A percentile compares a stretch with the other conserved stretches of the same genome.
Conservation (phyloP, 768 basidiomycete genomes). For the Russula sp. region DNA sequence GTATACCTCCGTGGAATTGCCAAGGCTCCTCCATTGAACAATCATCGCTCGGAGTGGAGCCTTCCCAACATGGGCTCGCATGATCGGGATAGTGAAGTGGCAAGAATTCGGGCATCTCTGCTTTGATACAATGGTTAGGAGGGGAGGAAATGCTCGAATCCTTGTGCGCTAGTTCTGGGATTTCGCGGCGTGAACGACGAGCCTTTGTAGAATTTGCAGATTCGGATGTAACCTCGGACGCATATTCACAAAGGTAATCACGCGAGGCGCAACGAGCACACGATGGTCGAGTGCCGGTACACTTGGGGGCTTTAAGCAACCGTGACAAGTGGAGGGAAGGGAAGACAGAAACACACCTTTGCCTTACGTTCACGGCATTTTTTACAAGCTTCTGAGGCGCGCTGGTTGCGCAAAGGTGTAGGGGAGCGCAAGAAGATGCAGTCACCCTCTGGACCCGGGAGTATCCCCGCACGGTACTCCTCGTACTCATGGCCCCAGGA, state of each 20-base stretch:
- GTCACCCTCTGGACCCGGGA: conserved; percentile 33
- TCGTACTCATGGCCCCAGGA: conserved; percentile 33
- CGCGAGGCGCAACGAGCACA: conserved; percentile 32
- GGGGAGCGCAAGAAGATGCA: conserved; percentile 36
- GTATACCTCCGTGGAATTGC: conserved; percentile 13
- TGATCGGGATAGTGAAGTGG: conserved; percentile 15
- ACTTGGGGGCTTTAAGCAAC: conserved; percentile 24
- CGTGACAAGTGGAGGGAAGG: neutral
- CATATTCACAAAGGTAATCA: conserved; percentile 31
- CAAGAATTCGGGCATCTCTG: conserved; percentile 11
- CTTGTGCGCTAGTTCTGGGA: neutral
- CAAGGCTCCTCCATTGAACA: conserved; percentile 19
- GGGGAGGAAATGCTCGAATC: neutral
- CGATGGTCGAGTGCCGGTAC: conserved; percentile 31
- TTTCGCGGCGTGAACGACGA: conserved; percentile 15
- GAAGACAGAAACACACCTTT: conserved; percentile 28
- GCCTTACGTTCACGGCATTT: conserved; percentile 36
- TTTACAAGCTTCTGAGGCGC: conserved; percentile 33
- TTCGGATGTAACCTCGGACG: conserved; percentile 21
- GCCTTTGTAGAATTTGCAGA: conserved; percentile 9
- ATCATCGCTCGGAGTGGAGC: conserved; percentile 20
- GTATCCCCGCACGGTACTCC: conserved; percentile 28
- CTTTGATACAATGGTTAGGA: conserved; percentile 4
- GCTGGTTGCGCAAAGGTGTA: conserved; percentile 32
- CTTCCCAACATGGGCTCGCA: conserved; percentile 16